Evolutionary conservation across 257 asterid species (phyloP).

Genomic region (Solanum arcanum): DNA sequence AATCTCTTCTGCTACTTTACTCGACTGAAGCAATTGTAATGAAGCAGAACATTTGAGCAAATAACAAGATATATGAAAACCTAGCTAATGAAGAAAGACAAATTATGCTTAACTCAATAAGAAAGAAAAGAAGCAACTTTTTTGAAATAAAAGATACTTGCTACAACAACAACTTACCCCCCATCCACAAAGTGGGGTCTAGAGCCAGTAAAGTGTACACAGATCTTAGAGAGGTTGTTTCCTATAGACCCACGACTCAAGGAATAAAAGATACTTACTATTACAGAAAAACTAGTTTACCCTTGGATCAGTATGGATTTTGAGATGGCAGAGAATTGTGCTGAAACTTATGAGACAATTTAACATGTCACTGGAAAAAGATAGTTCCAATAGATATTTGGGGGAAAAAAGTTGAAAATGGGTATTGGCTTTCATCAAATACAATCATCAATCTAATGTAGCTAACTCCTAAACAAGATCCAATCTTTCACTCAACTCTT

Average conservation of each 20-base stretch:
- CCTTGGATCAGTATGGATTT: background rate
- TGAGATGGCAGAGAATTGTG: background rate
- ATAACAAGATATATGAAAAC: background rate
- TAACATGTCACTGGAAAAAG: background rate
- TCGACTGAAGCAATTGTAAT: background rate
- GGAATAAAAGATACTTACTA: background rate
- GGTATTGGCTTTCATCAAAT: background rate
- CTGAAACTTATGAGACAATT: background rate
- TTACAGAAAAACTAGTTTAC: background rate
- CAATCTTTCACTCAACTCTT: slow-evolving; percentile 4
- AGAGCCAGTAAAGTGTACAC: background rate
- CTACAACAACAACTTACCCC: background rate
- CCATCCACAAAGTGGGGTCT: background rate
- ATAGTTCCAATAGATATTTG: background rate
- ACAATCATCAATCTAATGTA: background rate
- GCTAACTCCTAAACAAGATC: background rate
- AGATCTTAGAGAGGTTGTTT: background rate
- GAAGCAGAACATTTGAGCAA: background rate
- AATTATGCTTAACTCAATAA: background rate
- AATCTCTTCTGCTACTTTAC: background rate
- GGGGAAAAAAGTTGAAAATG: background rate
- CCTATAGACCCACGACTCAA: background rate
- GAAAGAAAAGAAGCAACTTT: background rate
- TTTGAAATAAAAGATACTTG: background rate
- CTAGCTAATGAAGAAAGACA: background rate